Percentiles rank a stretch among this genome's conserved stretches.
Conservation (phyloP, 192 early-diverging fungal genomes). For the Gamsiella multidivaricata region DNA sequence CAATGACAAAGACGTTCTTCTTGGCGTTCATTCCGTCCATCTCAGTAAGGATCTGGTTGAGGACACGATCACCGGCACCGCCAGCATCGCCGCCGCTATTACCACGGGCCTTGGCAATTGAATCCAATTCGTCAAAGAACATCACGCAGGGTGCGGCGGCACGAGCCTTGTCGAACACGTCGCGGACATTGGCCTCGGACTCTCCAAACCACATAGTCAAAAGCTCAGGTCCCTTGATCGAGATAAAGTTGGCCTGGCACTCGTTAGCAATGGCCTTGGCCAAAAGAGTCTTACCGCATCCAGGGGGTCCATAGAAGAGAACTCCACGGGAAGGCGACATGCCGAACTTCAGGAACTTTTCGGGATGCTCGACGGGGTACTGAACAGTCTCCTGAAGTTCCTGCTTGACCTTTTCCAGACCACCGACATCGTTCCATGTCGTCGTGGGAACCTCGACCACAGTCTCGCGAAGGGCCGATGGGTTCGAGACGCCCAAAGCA, state of each 20-base stretch:
- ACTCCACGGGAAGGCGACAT: slow-evolving; percentile 98
- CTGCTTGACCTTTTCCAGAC: slow-evolving; percentile 96
- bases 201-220: slow-evolving; percentile 99
- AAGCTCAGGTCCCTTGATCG: slow-evolving; percentile 98
- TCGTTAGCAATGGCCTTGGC: slow-evolving; percentile 99
- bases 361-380: slow-evolving; percentile 99
- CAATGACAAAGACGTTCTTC: slow-evolving; percentile 99
- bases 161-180: slow-evolving; percentile 99
- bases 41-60: slow-evolving; percentile 99
- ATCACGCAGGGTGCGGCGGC: slow-evolving; percentile 98
- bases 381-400: slow-evolving; percentile 99
- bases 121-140: slow-evolving; percentile 99
- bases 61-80: slow-evolving; percentile 96
- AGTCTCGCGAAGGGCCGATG: slow-evolving; percentile 98
- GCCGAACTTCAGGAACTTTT: slow-evolving; percentile 99
- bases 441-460: slow-evolving; percentile 96
- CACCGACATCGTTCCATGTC: slow-evolving; percentile 97
- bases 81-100: slow-evolving; percentile 70
- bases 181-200: slow-evolving; percentile 98
- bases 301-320: slow-evolving; percentile 98
- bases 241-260: slow-evolving; percentile 99
- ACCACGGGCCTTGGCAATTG: slow-evolving; percentile 96
- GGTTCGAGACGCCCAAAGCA: slow-evolving; percentile 93
- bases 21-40: slow-evolving; percentile 99
- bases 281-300: slow-evolving; percentile 97